Evolutionary conservation across 2,329 filamentous ascomycete genomes (phyloP).

Genomic region (Septoria linicola): DNA sequence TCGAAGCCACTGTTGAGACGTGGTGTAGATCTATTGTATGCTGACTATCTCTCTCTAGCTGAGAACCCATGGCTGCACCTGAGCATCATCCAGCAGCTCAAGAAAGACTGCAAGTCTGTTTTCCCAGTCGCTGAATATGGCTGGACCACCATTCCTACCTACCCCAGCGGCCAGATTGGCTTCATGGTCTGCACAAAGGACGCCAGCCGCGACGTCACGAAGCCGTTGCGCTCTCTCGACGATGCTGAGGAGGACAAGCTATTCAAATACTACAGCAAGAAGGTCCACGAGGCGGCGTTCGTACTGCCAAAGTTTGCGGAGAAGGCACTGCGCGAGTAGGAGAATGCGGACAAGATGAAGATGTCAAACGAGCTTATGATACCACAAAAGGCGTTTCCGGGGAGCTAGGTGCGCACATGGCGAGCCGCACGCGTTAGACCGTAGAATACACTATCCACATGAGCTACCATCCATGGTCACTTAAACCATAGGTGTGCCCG

Average conservation of each 20-base stretch:
- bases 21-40: slow-evolving; percentile 14
- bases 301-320: slow-evolving; percentile 90
- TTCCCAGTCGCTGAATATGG: slow-evolving; percentile 98
- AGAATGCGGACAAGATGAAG: not conserved
- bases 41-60: slow-evolving; percentile 55
- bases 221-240: slow-evolving; percentile 77
- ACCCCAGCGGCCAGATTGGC: slow-evolving; percentile 97
- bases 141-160: slow-evolving; percentile 98
- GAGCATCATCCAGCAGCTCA: slow-evolving; percentile 86
- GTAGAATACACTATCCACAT: no score
- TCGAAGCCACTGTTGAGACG: slow-evolving; percentile 45
- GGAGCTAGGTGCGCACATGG: no score
- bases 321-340: slow-evolving; percentile 56
- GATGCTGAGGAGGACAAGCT: slow-evolving; percentile 86
- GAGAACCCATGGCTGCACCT: slow-evolving; percentile 99
- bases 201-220: slow-evolving; percentile 74
- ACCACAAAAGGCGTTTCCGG: slow-evolving; percentile 1
- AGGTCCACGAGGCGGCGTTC: slow-evolving; percentile 94
- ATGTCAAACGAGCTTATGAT: not conserved
- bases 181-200: slow-evolving; percentile 99
- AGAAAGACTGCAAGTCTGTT: slow-evolving; percentile 94
- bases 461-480: no score
- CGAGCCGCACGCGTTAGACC: no score
- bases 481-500: no score
- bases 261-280: slow-evolving; percentile 95